These are phyloP conservation scores for Penicillium waksmanii DNA, from an alignment of 495 filamentous ascomycete species.

Conservation along the genomic window DNA sequence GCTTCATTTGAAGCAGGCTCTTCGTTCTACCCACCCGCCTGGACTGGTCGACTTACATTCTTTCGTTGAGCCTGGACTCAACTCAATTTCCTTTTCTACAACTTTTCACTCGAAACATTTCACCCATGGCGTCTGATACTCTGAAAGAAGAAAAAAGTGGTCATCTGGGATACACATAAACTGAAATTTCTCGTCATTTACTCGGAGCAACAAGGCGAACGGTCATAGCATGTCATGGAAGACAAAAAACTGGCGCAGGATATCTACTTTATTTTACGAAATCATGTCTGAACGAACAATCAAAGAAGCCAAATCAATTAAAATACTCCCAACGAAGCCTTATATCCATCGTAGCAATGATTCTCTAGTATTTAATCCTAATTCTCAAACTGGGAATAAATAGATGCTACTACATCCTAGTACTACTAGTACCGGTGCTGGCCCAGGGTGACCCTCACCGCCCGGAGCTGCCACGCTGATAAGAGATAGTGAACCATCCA, in stretches of 20 bases:
- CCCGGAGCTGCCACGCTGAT: conserved; percentile 32
- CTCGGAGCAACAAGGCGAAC: conserved; percentile 23
- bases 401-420: too few relatives aligned
- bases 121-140: conserved; percentile 16
- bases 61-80: conserved; percentile 15
- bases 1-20: neutral
- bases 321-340: neutral
- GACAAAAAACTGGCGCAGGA: conserved; percentile 19
- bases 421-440: too few relatives aligned
- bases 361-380: too few relatives aligned
- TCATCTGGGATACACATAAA: conserved; percentile 20
- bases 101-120: conserved; percentile 9
- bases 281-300: conserved; percentile 21
- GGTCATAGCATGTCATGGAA: conserved; percentile 20
- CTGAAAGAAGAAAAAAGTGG: conserved; percentile 18
- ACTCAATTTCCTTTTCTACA: conserved; percentile 8
- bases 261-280: conserved; percentile 19
- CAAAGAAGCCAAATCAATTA: conserved; percentile 6
- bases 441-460: conserved; percentile 14
- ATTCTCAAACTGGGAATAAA: too few relatives aligned
- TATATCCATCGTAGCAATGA: neutral
- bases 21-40: neutral
- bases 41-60: conserved; percentile 1
- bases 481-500: conserved; percentile 31
- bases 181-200: conserved; percentile 14